Conservation (phyloP, 2,329 filamentous ascomycete species). For the Penicillium crustosum region DNA sequence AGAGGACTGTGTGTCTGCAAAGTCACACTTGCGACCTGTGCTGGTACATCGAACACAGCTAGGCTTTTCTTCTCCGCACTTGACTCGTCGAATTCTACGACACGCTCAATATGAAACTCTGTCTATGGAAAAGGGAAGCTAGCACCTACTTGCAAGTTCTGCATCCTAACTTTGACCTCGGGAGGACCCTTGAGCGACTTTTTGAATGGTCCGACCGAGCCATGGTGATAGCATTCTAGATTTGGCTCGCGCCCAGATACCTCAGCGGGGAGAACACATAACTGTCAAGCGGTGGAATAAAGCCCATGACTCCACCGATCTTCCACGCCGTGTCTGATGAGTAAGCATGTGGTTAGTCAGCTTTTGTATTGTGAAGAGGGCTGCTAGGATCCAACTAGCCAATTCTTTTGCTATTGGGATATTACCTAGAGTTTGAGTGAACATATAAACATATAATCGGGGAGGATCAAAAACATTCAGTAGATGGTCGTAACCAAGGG, state of each 20-base stretch:
- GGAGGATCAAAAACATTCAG: background rate
- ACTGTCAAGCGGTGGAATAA: background rate
- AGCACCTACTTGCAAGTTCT: slow-evolving; percentile 36
- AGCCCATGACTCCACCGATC: background rate
- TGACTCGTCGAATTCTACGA: slow-evolving; percentile 33
- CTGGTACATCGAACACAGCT: slow-evolving; percentile 33
- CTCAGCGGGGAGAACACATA: background rate
- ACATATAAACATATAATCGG: background rate
- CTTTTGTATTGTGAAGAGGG: background rate
- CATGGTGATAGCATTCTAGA: slow-evolving; percentile 2
- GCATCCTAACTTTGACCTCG: slow-evolving; percentile 29
- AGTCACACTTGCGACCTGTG: slow-evolving; percentile 36
- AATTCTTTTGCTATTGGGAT: background rate
- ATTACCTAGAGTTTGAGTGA: background rate
- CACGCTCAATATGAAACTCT: slow-evolving; percentile 2
- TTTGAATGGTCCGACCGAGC: background rate
- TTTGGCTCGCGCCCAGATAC: background rate
- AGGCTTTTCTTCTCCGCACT: slow-evolving; percentile 39
- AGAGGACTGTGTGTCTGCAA: slow-evolving; percentile 15
- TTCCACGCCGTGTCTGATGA: background rate
- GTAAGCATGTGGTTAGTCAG: background rate
- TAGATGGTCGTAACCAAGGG: too few relatives aligned
- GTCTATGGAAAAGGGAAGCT: background rate
- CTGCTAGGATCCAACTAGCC: background rate
- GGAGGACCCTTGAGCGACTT: slow-evolving; percentile 3